These are phyloP conservation scores for Tuber aestivum DNA, from an alignment of 495 filamentous ascomycete species.

Conservation along the genomic window DNA sequence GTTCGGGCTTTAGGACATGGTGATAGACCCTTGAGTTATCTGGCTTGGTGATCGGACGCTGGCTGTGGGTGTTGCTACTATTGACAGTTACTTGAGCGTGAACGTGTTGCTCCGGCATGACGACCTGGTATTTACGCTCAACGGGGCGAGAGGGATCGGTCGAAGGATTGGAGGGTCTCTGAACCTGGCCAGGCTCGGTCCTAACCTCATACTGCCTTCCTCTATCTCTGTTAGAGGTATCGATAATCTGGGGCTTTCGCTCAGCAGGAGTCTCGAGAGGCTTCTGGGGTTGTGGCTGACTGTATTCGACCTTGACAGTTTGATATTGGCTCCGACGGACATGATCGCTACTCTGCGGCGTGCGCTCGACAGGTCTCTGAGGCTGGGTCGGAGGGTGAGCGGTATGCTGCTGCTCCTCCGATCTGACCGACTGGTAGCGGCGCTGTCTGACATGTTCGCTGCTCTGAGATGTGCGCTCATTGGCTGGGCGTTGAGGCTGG, in stretches of 20 bases:
- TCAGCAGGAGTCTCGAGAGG: not conserved
- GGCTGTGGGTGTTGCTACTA: conserved; percentile 21
- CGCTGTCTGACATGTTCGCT: conserved; percentile 30
- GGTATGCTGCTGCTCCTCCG: conserved; percentile 19
- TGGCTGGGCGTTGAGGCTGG: conserved; percentile 27
- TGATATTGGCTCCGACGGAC: conserved; percentile 20
- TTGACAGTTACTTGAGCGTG: conserved; percentile 23
- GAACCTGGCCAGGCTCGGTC: conserved; percentile 30
- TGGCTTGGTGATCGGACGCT: not conserved
- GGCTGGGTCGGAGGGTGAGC: conserved; percentile 22
- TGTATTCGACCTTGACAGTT: not conserved
- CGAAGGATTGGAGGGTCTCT: conserved; percentile 32
- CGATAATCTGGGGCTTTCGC: conserved; percentile 1
- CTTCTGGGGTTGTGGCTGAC: not conserved
- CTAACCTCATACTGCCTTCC: conserved; percentile 28
- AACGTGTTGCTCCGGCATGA: conserved; percentile 13
- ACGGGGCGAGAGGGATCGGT: conserved; percentile 22
- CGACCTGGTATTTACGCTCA: conserved; percentile 28
- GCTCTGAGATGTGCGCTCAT: conserved; percentile 25
- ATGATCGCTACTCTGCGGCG: conserved; percentile 25
- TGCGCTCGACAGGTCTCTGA: conserved; percentile 21
- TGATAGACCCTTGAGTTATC: conserved; percentile 31
- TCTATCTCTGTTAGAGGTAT: not conserved
- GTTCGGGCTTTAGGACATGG: conserved; percentile 19
- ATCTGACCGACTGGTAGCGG: conserved; percentile 31